Conservation (phyloP, 306 rosid species). For the Cicer chorassanicum region DNA sequence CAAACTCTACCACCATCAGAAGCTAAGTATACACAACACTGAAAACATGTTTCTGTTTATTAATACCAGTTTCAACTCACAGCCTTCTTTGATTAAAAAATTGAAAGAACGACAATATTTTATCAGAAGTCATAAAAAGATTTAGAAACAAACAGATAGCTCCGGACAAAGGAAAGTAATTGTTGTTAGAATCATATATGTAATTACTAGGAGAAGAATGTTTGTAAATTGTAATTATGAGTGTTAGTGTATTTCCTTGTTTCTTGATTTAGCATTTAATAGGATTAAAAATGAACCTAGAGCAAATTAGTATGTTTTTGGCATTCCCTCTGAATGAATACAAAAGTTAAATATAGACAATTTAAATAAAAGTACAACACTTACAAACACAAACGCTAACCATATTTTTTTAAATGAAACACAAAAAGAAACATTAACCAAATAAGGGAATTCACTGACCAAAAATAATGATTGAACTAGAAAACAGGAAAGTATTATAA, state of each 20-base stretch:
- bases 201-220: background rate
- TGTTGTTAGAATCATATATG: background rate
- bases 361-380: conserved; percentile 6
- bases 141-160: conserved; percentile 1
- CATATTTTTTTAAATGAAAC: conserved; percentile 4
- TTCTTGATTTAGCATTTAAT: background rate
- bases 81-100: conserved; percentile 15
- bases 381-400: conserved; percentile 9
- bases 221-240: background rate
- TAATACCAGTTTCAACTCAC: conserved; percentile 27
- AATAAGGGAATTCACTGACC: background rate
- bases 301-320: conserved; percentile 10
- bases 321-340: background rate
- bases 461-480: conserved; percentile 11
- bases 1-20: conserved; percentile 99
- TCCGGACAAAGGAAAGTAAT: conserved; percentile 8
- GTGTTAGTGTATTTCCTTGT: background rate
- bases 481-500: conserved; percentile 24
- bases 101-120: background rate
- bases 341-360: conserved; percentile 16
- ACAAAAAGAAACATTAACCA: conserved; percentile 1
- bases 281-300: background rate
- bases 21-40: conserved; percentile 87
- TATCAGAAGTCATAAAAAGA: background rate
- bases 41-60: conserved; percentile 43